These are phyloP conservation scores for Calonectria pseudoreteaudii DNA, from an alignment of 2,329 filamentous ascomycete species.

Conservation along the genomic window DNA sequence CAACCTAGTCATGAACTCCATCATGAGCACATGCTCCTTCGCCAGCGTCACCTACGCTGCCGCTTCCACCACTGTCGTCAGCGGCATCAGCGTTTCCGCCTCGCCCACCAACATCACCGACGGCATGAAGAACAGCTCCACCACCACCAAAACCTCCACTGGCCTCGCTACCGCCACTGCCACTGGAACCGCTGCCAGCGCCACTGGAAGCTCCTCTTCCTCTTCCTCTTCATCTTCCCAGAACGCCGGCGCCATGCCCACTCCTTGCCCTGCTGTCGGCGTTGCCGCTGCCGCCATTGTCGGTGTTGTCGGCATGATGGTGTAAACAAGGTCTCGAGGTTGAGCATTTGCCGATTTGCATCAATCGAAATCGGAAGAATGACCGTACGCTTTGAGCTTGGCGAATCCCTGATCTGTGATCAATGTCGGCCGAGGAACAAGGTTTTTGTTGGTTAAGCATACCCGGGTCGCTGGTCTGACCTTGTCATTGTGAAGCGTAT, in stretches of 20 bases:
- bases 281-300: background rate
- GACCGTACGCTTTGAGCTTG: background rate
- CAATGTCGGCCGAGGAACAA: background rate
- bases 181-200: constrained; percentile 1
- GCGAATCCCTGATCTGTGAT: background rate
- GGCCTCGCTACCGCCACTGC: background rate
- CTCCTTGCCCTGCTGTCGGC: background rate
- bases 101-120: constrained; percentile 6
- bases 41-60: background rate
- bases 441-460: background rate
- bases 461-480: background rate
- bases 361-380: background rate
- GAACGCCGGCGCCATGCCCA: background rate
- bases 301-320: background rate
- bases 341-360: background rate
- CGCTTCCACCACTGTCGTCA: background rate
- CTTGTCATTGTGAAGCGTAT: background rate
- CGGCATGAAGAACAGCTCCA: background rate
- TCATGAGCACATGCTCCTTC: constrained; percentile 3
- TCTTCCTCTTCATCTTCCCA: background rate
- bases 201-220: background rate
- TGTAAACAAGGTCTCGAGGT: background rate
- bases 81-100: background rate
- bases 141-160: background rate
- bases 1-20: background rate